phyloP scores from a whole-genome alignment of 2,329 filamentous ascomycete species.

The Paecilomyces niveus region DNA sequence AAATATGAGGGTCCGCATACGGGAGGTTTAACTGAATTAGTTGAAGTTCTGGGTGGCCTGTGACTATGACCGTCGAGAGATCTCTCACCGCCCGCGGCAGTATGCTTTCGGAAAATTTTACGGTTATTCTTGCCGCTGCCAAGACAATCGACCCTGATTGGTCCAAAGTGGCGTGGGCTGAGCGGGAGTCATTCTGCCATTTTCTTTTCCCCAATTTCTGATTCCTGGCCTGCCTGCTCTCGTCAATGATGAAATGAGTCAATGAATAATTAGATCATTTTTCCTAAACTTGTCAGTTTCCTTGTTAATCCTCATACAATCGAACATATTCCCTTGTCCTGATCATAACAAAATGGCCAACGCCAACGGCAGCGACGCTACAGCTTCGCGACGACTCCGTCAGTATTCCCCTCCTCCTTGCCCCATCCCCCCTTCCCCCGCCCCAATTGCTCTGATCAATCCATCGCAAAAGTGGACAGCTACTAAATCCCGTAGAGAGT shows the following conservation, averaged over 20 bases:
- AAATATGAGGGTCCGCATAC: too few species aligned
- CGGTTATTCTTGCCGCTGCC: neutral
- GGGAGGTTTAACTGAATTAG: too few species aligned
- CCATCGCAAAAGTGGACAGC: slow-evolving; percentile 19
- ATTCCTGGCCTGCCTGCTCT: neutral
- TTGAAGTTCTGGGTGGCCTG: too few species aligned
- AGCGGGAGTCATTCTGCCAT: neutral
- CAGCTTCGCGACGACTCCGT: slow-evolving; percentile 23
- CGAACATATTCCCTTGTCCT: neutral
- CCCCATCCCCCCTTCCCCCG: neutral
- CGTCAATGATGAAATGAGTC: neutral
- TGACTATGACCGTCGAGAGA: too few species aligned
- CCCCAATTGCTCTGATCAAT: neutral
- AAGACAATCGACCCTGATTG: neutral
- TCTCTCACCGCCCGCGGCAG: neutral
- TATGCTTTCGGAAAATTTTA: neutral
- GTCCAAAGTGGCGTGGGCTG: neutral
- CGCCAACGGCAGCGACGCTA: slow-evolving; percentile 7
- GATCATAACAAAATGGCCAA: neutral
- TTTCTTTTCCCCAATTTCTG: neutral
- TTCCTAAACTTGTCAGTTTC: neutral
- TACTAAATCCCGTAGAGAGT: slow-evolving; percentile 52
- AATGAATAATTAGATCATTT: neutral
- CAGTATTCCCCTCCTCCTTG: slow-evolving; percentile 22
- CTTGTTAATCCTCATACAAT: neutral